Evolutionary conservation across 2,329 filamentous ascomycete species (phyloP).

Genomic region (Elsinoe australis): DNA sequence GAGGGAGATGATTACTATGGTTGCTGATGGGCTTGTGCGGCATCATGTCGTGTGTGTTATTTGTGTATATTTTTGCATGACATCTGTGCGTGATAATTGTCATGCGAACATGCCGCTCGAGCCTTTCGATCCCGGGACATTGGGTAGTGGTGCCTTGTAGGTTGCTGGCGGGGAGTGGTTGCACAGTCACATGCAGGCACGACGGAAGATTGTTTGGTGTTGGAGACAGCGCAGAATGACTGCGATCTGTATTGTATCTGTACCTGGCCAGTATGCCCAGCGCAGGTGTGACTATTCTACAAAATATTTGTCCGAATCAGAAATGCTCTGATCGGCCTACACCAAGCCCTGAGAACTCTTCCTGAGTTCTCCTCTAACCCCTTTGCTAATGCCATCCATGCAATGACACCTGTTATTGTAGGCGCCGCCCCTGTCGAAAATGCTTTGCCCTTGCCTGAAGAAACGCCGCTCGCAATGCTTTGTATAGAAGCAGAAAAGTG

Average conservation of each 20-base stretch:
- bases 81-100: conserved; percentile 15
- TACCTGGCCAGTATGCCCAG: conserved; percentile 15
- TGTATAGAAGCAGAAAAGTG: conserved; percentile 6
- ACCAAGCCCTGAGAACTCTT: no score
- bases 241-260: conserved; percentile 11
- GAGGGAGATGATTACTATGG: background rate
- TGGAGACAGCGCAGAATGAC: conserved; percentile 2
- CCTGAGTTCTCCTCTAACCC: conserved; percentile 1
- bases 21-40: conserved; percentile 4
- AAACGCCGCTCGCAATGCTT: conserved; percentile 16
- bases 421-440: conserved; percentile 1
- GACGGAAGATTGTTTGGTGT: background rate
- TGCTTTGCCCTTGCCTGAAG: conserved; percentile 13
- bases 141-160: no score
- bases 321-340: no score
- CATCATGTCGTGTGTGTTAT: background rate
- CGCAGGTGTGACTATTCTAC: conserved; percentile 10
- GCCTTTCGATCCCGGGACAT: no score
- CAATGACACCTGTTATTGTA: background rate
- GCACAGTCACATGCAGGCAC: background rate
- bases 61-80: conserved; percentile 7
- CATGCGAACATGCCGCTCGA: conserved; percentile 10
- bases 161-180: background rate
- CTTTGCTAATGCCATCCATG: conserved; percentile 7
- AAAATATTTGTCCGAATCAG: no score